phyloP scores from a whole-genome alignment of 495 filamentous ascomycete species.

The Symbiotaphrina buchneri region DNA sequence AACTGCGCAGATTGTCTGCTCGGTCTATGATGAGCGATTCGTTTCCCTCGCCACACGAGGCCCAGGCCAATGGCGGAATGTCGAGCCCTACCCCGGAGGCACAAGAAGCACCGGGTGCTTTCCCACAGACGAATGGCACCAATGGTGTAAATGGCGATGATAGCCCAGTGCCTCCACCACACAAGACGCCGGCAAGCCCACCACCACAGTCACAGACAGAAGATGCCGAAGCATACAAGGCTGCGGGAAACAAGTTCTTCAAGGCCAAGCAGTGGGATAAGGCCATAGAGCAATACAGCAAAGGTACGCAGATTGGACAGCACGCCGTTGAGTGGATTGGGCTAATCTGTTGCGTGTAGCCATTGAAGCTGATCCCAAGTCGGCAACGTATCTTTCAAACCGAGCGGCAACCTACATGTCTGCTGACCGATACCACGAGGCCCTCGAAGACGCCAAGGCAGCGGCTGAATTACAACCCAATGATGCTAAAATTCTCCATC shows the following conservation, averaged over 20 bases:
- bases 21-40: slow-evolving; percentile 44
- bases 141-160: slow-evolving; percentile 31
- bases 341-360: slow-evolving; percentile 23
- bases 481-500: slow-evolving; percentile 70
- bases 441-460: slow-evolving; percentile 62
- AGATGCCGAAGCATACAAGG: slow-evolving; percentile 77
- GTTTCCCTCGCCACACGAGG: slow-evolving; percentile 8
- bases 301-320: slow-evolving; percentile 32
- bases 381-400: slow-evolving; percentile 83
- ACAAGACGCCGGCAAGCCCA: slow-evolving; percentile 27
- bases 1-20: slow-evolving; percentile 48
- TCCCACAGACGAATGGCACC: slow-evolving; percentile 12
- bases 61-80: slow-evolving; percentile 11
- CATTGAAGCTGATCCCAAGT: slow-evolving; percentile 54
- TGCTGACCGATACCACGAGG: slow-evolving; percentile 49
- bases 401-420: slow-evolving; percentile 86
- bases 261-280: slow-evolving; percentile 70
- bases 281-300: slow-evolving; percentile 82
- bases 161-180: slow-evolving; percentile 62
- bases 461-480: slow-evolving; percentile 62
- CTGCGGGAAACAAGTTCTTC: slow-evolving; percentile 87
- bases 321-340: neutral
- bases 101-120: slow-evolving; percentile 6
- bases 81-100: slow-evolving; percentile 7
- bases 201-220: slow-evolving; percentile 19